A percentile compares a stretch with the other conserved stretches of the same genome.
These are phyloP conservation scores for Trametes punicea DNA, from an alignment of 768 basidiomycete species.

Conservation along the genomic window DNA sequence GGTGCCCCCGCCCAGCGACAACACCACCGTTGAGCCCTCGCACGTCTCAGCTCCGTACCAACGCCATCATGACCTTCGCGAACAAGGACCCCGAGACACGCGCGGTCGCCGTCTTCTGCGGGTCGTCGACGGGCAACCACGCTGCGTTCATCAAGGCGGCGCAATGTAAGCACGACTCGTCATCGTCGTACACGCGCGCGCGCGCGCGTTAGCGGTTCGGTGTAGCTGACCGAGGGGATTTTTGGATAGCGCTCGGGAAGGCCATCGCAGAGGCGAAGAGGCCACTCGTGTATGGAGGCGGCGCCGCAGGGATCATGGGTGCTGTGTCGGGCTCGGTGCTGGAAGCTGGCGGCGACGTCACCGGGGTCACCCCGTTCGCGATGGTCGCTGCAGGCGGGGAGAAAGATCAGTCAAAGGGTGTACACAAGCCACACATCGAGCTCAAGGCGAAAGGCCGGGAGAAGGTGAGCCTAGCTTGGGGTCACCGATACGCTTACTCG, in stretches of 20 bases:
- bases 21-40: background rate
- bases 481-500: background rate
- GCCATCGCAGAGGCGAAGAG: conserved; percentile 61
- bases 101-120: conserved; percentile 83
- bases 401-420: conserved; percentile 41
- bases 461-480: conserved; percentile 29
- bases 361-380: conserved; percentile 75
- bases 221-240: background rate
- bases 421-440: conserved; percentile 19
- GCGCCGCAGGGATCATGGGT: conserved; percentile 84
- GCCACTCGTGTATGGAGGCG: conserved; percentile 86
- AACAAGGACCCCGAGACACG: conserved; percentile 9
- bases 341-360: conserved; percentile 65
- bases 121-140: conserved; percentile 63
- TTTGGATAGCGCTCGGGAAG: conserved; percentile 62
- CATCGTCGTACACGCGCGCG: too few relatives aligned
- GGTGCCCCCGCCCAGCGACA: background rate
- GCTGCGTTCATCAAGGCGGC: conserved; percentile 67
- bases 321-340: conserved; percentile 64
- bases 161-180: conserved; percentile 47
- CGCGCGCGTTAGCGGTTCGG: background rate
- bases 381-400: conserved; percentile 69
- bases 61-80: conserved; percentile 11
- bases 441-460: conserved; percentile 34
- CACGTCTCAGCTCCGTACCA: conserved; percentile 14